Percentiles rank a stretch among this genome's conserved stretches.
Evolutionary conservation across 179 eudicot species (phyloP).

Genomic region (Gypsophila paniculata): DNA sequence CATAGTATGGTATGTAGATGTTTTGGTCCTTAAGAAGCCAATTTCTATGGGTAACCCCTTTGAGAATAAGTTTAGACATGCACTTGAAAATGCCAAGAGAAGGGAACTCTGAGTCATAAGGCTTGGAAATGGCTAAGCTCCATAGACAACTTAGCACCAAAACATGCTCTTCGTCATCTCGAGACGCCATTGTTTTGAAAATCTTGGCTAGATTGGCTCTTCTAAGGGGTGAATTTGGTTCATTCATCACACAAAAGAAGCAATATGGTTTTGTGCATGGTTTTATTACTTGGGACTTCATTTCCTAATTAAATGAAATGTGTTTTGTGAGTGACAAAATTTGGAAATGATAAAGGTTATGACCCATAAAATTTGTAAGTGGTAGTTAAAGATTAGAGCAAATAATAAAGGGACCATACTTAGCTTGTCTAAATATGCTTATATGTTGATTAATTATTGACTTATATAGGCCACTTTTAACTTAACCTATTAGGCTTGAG

Average conservation of each 20-base stretch:
- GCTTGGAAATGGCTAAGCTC: constrained; percentile 63
- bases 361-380: constrained; percentile 2
- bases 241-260: constrained; percentile 67
- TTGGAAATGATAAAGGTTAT: background rate
- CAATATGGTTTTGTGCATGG: constrained; percentile 40
- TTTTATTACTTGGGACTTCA: constrained; percentile 20
- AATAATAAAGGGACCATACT: constrained; percentile 12
- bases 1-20: constrained; percentile 71
- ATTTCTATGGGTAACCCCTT: constrained; percentile 39
- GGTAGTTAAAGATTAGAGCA: constrained; percentile 12
- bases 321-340: background rate
- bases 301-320: constrained; percentile 8
- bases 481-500: no score
- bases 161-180: constrained; percentile 46
- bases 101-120: constrained; percentile 56
- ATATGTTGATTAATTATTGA: constrained; percentile 10
- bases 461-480: background rate
- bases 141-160: constrained; percentile 58
- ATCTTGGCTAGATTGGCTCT: constrained; percentile 36
- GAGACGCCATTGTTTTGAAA: constrained; percentile 40
- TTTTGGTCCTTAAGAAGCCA: constrained; percentile 58
- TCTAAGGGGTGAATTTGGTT: constrained; percentile 40
- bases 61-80: constrained; percentile 49
- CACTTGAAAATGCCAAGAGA: constrained; percentile 58
- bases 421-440: background rate